Conservation (phyloP, 2,329 filamentous ascomycete species). For the Aspergillus floridensis region DNA sequence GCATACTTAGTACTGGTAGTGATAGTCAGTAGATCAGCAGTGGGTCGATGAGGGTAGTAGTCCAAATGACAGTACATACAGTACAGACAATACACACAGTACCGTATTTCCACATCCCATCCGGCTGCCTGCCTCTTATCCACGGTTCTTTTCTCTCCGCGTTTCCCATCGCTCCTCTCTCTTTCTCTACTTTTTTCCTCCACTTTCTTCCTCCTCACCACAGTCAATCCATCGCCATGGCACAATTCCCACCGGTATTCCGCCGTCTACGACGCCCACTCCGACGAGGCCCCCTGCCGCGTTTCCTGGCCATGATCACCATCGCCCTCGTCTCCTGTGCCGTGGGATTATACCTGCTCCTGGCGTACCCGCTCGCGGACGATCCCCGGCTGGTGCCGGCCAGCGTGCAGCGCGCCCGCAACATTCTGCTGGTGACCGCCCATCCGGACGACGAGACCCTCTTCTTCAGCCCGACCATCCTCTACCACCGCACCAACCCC, state of each 20-base stretch:
- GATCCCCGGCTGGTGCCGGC: constrained; percentile 39
- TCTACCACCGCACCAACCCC: constrained; percentile 18
- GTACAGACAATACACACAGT: neutral
- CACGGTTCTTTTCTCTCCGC: neutral
- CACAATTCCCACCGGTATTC: neutral
- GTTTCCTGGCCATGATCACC: neutral
- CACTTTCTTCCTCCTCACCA: neutral
- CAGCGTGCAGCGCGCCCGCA: constrained; percentile 34
- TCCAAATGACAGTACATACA: too few species aligned
- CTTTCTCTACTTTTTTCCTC: neutral
- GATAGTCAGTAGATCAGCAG: too few species aligned
- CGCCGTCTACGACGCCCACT: neutral
- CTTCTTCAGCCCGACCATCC: constrained; percentile 28
- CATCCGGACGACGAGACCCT: constrained; percentile 29
- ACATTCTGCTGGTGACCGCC: constrained; percentile 41
- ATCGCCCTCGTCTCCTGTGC: neutral
- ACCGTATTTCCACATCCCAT: too few species aligned
- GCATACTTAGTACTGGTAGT: too few species aligned
- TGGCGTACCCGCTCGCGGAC: constrained; percentile 38
- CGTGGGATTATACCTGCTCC: constrained; percentile 15
- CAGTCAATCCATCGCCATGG: neutral
- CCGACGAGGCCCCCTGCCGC: neutral
- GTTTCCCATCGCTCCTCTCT: neutral
- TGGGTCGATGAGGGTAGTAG: too few species aligned
- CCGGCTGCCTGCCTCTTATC: too few species aligned